Evolutionary conservation across 2,329 filamentous ascomycete species (phyloP).

Genomic region (Hymenoscyphus fructigenus): DNA sequence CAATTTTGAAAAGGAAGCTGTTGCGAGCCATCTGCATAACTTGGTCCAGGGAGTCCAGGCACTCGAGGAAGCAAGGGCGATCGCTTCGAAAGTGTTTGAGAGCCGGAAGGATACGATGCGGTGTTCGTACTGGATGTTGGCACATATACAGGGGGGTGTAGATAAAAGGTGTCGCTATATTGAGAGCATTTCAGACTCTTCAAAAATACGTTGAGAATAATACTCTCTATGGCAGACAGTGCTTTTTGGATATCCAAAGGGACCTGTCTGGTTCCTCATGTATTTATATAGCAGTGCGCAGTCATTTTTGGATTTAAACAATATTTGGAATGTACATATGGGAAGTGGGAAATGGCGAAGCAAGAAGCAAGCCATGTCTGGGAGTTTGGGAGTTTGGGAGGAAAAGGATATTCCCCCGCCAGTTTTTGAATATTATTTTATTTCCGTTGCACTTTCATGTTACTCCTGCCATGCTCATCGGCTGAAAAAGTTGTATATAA

Average conservation of each 20-base stretch:
- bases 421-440: too few relatives aligned
- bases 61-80: background rate
- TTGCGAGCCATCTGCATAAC: background rate
- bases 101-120: background rate
- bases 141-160: background rate
- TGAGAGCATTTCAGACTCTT: background rate
- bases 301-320: background rate
- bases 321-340: background rate
- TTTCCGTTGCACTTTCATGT: too few relatives aligned
- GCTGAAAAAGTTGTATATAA: too few relatives aligned
- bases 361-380: too few relatives aligned
- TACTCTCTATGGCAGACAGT: constrained; percentile 3
- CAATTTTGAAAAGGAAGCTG: background rate
- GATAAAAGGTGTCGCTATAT: background rate
- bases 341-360: too few relatives aligned
- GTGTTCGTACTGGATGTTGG: background rate
- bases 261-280: background rate
- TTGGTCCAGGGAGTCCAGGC: background rate
- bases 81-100: background rate
- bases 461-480: too few relatives aligned
- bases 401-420: too few relatives aligned
- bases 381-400: background rate
- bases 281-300: background rate
- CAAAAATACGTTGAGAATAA: background rate
- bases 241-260: background rate